Conservation (phyloP, 148 eudicot genomes). For the Spergularia marina region DNA sequence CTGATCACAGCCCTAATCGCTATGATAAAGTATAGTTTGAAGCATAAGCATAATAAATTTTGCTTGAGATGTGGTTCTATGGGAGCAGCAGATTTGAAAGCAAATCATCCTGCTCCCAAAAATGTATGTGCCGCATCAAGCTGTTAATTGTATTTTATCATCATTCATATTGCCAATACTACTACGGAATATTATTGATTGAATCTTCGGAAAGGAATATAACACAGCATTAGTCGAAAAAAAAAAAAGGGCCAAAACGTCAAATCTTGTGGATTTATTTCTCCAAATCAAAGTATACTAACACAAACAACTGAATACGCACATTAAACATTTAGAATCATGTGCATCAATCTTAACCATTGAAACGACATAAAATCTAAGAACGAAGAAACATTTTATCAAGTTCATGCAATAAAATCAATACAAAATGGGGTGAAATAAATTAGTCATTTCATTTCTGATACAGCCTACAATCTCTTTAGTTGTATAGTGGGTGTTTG, state of each 20-base stretch:
- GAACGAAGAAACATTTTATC: not conserved
- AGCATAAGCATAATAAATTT: not conserved
- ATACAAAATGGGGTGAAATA: not conserved
- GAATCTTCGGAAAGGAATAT: not conserved
- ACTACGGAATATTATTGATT: not conserved
- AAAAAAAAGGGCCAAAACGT: not conserved
- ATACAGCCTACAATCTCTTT: not conserved
- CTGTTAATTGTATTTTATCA: constrained; percentile 3
- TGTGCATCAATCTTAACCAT: not conserved
- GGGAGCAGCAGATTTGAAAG: constrained; percentile 1
- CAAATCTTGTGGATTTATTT: no score
- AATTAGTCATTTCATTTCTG: not conserved
- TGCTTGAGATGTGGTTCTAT: not conserved
- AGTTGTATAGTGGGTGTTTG: not conserved
- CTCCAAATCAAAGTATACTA: no score
- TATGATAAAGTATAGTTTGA: not conserved
- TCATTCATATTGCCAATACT: not conserved
- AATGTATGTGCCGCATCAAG: not conserved
- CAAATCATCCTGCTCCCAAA: not conserved
- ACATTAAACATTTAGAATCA: no score
- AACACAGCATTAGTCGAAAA: not conserved
- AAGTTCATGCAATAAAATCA: not conserved
- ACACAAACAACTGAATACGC: no score
- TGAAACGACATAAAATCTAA: not conserved
- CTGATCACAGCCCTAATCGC: not conserved